A percentile compares a stretch with the other conserved stretches of the same genome.
phyloP scores from a whole-genome alignment of 345 rosid species.

The Salix exigua region DNA sequence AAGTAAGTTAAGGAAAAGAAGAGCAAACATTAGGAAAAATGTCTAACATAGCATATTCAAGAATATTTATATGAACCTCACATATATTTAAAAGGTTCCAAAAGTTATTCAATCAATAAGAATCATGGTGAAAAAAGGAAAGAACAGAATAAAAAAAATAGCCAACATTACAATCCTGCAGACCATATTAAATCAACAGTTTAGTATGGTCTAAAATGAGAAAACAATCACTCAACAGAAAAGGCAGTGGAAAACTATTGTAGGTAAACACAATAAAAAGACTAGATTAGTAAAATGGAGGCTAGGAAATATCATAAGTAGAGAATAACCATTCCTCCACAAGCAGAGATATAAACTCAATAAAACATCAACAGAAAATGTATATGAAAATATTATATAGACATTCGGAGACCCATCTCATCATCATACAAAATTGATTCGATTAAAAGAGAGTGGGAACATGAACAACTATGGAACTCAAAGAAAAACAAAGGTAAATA shows the following conservation, averaged over 20 bases:
- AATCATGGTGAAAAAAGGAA: not conserved
- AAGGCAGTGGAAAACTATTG: not conserved
- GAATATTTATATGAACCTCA: not conserved
- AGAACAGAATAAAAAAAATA: not conserved
- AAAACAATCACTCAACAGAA: not conserved
- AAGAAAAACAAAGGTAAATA: not conserved
- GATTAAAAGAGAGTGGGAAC: not conserved
- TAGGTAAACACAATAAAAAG: not conserved
- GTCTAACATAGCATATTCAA: not conserved
- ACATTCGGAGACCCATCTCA: not conserved
- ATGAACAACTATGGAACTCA: not conserved
- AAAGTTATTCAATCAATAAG: not conserved
- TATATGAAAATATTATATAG: not conserved
- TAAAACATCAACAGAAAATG: not conserved
- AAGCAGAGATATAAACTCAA: not conserved
- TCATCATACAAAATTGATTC: not conserved
- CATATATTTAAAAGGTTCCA: not conserved
- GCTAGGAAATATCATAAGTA: not conserved
- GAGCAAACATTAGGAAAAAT: not conserved
- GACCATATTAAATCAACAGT: not conserved
- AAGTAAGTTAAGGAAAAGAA: not conserved
- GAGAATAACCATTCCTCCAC: not conserved
- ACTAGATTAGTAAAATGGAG: not conserved
- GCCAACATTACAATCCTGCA: not conserved
- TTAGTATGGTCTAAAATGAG: not conserved